phyloP scores from a whole-genome alignment of 768 basidiomycete species.

The Dacryopinax spathularia region DNA sequence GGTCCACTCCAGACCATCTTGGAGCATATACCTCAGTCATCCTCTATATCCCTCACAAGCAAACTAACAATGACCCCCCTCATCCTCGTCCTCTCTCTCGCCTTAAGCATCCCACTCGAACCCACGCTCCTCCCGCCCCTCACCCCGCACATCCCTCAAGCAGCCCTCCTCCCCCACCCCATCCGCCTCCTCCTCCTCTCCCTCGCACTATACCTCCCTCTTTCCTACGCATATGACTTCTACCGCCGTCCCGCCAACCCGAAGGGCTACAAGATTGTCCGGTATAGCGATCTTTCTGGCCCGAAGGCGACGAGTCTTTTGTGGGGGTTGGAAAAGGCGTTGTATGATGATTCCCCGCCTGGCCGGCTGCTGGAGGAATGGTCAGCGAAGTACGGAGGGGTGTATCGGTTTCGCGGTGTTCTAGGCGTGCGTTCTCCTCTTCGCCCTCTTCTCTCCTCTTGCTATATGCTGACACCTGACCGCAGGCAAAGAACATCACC shows the following conservation, averaged over 20 bases:
- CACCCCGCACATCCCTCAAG: too few species aligned
- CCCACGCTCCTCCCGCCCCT: not conserved
- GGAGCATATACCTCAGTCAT: too few species aligned
- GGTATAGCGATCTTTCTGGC: slow-evolving; percentile 31
- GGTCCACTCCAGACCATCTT: too few species aligned
- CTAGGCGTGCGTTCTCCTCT: slow-evolving; percentile 33
- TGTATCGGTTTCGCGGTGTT: slow-evolving; percentile 42
- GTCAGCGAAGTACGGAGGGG: slow-evolving; percentile 40
- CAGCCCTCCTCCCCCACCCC: not conserved
- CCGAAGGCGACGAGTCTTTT: slow-evolving; percentile 36
- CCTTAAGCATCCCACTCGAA: not conserved
- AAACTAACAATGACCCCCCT: not conserved
- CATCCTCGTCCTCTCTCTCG: not conserved
- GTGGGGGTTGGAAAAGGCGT: slow-evolving; percentile 48
- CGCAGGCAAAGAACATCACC: slow-evolving; percentile 43
- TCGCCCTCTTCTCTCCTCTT: not conserved
- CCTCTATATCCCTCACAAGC: not conserved
- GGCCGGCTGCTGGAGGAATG: slow-evolving; percentile 40
- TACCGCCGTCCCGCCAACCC: not conserved
- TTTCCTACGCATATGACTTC: not conserved
- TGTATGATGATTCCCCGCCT: slow-evolving; percentile 32
- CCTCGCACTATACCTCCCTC: not conserved
- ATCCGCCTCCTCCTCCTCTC: not conserved
- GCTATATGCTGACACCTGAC: slow-evolving; percentile 7
- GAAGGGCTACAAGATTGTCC: not conserved